Percentiles rank a stretch among this genome's conserved stretches.
These are phyloP conservation scores for Talaromyces amestolkiae DNA, from an alignment of 2,329 filamentous ascomycete genomes.

Conservation along the genomic window DNA sequence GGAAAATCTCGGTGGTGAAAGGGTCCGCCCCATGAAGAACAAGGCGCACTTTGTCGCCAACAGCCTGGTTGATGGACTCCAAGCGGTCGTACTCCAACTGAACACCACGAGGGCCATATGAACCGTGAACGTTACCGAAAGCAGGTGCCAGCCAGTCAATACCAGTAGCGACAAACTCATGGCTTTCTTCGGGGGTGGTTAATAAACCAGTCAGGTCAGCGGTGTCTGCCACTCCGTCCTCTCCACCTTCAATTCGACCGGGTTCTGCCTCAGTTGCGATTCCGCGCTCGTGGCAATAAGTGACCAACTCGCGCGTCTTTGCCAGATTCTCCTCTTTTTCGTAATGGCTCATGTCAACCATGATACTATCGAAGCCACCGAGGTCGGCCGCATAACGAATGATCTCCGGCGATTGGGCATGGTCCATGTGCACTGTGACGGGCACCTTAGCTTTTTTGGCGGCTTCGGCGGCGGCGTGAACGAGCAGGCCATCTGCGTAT, in stretches of 20 bases:
- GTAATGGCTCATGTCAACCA: slow-evolving; percentile 75
- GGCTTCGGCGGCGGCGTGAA: slow-evolving; percentile 56
- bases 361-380: slow-evolving; percentile 68
- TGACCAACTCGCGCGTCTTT: slow-evolving; percentile 61
- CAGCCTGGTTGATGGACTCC: slow-evolving; percentile 48
- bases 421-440: slow-evolving; percentile 64
- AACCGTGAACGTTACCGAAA: slow-evolving; percentile 74
- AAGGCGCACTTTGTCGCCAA: slow-evolving; percentile 50
- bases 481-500: slow-evolving; percentile 59
- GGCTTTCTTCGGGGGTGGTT: slow-evolving; percentile 67
- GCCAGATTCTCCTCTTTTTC: slow-evolving; percentile 68
- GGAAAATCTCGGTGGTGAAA: slow-evolving; percentile 55
- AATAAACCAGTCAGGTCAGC: slow-evolving; percentile 61
- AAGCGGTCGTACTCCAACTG: slow-evolving; percentile 60
- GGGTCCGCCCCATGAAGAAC: slow-evolving; percentile 60
- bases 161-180: slow-evolving; percentile 68
- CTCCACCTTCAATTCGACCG: slow-evolving; percentile 68
- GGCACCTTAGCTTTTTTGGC: slow-evolving; percentile 59
- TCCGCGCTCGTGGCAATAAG: slow-evolving; percentile 62
- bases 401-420: slow-evolving; percentile 63
- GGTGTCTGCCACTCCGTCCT: slow-evolving; percentile 71
- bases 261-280: slow-evolving; percentile 71
- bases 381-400: slow-evolving; percentile 60
- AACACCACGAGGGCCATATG: slow-evolving; percentile 65
- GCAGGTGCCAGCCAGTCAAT: slow-evolving; percentile 73